Percentiles rank a stretch among this genome's conserved stretches.
These are phyloP conservation scores for Sisymbrium altissimum DNA, from an alignment of 345 rosid genomes.

Conservation along the genomic window DNA sequence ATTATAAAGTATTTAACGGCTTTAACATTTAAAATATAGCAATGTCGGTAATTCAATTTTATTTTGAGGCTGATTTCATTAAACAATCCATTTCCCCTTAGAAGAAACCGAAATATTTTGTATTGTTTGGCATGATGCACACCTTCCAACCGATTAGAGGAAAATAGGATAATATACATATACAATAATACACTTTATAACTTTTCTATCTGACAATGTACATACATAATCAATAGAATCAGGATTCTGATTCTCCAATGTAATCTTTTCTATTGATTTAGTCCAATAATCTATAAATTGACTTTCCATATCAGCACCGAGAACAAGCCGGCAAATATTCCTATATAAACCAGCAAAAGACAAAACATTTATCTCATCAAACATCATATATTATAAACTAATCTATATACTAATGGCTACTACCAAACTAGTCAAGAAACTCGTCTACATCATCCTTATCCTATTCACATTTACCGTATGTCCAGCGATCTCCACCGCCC, in stretches of 20 bases:
- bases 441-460: constrained; percentile 15
- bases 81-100: neutral
- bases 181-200: neutral
- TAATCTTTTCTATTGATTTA: constrained; percentile 8
- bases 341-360: constrained; percentile 24
- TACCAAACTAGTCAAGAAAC: constrained; percentile 16
- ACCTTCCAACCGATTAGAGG: neutral
- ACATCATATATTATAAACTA: neutral
- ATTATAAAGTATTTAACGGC: neutral
- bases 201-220: neutral
- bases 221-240: constrained; percentile 16
- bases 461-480: constrained; percentile 18
- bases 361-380: constrained; percentile 19
- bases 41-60: neutral
- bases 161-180: neutral
- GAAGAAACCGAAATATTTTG: neutral
- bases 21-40: neutral
- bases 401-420: constrained; percentile 2
- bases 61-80: neutral
- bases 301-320: constrained; percentile 9
- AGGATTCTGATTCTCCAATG: constrained; percentile 2
- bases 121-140: constrained; percentile 5
- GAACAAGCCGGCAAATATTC: constrained; percentile 24
- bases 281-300: constrained; percentile 3
- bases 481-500: constrained; percentile 19